Evolutionary conservation across 2,329 filamentous ascomycete genomes (phyloP).

Genomic region (Diaporthe amygdali): DNA sequence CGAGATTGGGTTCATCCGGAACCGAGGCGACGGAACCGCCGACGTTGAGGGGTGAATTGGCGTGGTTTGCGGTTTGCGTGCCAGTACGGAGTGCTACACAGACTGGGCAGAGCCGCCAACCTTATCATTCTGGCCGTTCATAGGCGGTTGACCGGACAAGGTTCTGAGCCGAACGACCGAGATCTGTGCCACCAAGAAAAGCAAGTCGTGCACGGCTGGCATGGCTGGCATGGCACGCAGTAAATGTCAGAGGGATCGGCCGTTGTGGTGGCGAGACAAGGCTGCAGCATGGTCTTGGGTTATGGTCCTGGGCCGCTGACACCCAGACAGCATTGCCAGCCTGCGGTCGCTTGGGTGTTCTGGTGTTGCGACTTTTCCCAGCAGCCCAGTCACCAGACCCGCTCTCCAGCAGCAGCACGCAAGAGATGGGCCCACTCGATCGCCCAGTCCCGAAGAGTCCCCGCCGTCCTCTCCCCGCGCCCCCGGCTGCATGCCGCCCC

Average conservation of each 20-base stretch:
- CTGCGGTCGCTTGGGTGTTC: neutral
- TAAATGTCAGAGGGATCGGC: neutral
- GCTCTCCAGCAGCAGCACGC: neutral
- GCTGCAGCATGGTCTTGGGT: constrained; percentile 10
- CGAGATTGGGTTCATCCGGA: neutral
- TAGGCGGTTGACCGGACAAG: neutral
- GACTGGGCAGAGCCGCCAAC: constrained; percentile 2
- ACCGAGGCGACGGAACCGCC: constrained; percentile 1
- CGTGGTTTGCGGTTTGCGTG: too few species aligned
- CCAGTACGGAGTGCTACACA: neutral
- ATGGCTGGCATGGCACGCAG: neutral
- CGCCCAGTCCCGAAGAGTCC: neutral
- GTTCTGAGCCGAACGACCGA: neutral
- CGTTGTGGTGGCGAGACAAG: constrained; percentile 3
- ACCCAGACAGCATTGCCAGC: too few species aligned
- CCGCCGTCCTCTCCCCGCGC: neutral
- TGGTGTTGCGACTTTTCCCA: neutral
- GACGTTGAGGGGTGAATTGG: neutral
- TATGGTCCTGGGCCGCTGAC: neutral
- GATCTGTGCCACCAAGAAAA: neutral
- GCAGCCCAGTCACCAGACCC: neutral
- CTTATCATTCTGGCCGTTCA: neutral
- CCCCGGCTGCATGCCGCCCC: neutral
- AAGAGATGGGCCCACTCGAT: neutral
- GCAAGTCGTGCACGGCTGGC: neutral